These are phyloP conservation scores for Colletotrichum kahawae DNA, from an alignment of 2,329 filamentous ascomycete species.

Conservation along the genomic window DNA sequence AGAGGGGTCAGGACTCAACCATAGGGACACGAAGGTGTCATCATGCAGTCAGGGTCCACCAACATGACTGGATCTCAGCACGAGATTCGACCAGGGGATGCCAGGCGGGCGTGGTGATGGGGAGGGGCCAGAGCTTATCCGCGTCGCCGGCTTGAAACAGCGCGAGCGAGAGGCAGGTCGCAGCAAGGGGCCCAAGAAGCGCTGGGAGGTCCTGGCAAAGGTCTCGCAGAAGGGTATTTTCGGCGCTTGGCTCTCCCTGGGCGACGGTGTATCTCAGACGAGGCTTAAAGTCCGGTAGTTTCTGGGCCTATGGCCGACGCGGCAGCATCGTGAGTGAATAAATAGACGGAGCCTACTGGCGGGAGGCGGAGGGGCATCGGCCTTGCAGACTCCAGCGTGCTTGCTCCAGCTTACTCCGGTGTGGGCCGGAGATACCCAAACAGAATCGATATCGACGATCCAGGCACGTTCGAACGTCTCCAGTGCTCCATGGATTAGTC, in stretches of 20 bases:
- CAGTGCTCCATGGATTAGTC: conserved; percentile 20
- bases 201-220: neutral
- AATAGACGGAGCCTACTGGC: conserved; percentile 16
- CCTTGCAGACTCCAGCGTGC: neutral
- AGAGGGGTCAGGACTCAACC: neutral
- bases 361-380: conserved; percentile 3
- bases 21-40: conserved; percentile 9
- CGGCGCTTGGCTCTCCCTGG: conserved; percentile 9
- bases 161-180: conserved; percentile 6
- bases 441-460: neutral
- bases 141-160: conserved; percentile 20
- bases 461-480: neutral
- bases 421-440: conserved; percentile 14
- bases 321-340: conserved; percentile 15
- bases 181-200: neutral
- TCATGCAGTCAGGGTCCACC: conserved; percentile 21
- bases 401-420: neutral
- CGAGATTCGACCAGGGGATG: conserved; percentile 1
- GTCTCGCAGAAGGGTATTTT: neutral
- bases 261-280: neutral
- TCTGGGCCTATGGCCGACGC: conserved; percentile 8
- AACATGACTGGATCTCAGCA: conserved; percentile 11
- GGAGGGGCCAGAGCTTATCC: conserved; percentile 16
- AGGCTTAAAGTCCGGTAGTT: conserved; percentile 11
- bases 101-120: neutral